phyloP scores from a whole-genome alignment of 2,329 filamentous ascomycete species.

The Mariannaea elegans region DNA sequence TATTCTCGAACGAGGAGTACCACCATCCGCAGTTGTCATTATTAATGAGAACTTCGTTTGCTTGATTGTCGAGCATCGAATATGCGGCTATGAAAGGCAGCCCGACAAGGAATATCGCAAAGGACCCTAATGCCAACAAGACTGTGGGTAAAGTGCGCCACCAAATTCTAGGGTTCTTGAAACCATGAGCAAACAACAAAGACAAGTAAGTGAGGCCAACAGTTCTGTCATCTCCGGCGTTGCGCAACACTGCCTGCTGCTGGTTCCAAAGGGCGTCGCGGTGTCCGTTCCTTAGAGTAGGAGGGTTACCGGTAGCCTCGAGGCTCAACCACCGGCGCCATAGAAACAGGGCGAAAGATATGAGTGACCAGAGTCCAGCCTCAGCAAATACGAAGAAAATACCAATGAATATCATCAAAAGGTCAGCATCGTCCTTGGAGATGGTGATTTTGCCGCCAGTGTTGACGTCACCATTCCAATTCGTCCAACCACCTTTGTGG shows the following conservation, averaged over 20 bases:
- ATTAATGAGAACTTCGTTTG: background rate
- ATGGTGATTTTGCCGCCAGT: constrained; percentile 5
- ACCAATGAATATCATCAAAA: constrained; percentile 2
- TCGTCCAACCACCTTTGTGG: constrained; percentile 5
- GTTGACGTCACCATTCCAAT: constrained; percentile 4
- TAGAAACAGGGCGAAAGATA: background rate
- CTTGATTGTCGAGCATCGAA: constrained; percentile 2
- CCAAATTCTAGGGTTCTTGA: background rate
- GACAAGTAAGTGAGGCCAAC: constrained; percentile 4
- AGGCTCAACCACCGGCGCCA: background rate
- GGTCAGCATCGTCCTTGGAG: background rate
- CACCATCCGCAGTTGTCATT: constrained; percentile 5
- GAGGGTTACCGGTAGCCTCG: background rate
- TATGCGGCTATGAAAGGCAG: constrained; percentile 5
- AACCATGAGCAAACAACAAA: background rate
- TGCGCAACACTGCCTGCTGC: constrained; percentile 1
- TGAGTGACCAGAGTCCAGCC: constrained; percentile 8
- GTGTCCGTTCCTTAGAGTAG: background rate
- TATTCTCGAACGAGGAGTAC: background rate
- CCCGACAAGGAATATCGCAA: background rate
- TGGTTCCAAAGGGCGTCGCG: constrained; percentile 11
- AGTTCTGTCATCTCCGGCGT: constrained; percentile 1
- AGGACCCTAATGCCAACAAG: background rate
- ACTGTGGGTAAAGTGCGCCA: background rate
- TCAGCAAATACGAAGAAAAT: constrained; percentile 9